Base-by-base conservation (phyloP, 2,329 filamentous ascomycete genomes). In the Alternaria novae-zelandiae region DNA sequence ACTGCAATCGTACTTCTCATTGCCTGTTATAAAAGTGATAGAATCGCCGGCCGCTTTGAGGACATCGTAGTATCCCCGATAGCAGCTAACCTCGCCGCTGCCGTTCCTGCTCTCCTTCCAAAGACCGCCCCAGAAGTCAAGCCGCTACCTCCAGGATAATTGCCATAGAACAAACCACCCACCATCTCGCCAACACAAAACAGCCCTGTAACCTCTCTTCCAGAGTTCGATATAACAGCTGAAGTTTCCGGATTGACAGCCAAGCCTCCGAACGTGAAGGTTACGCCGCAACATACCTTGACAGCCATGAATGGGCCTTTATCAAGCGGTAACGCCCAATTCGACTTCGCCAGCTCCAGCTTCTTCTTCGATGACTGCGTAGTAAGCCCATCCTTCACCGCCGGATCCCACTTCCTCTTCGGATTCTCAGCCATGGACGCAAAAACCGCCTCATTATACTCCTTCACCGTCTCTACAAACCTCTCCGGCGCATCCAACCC, bases 181-280 rank as follows among this genome's bases (percentile, higher is more conserved):
- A 91, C 71, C 86, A 91, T 90, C 76, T 91, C 89, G 0, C 89
- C 89, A 4, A 82, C 85, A 66, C 87, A 89, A 65, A 84, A 90
- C 3, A 91, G 70, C 0, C 88, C 87, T 0, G 83, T 82, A 6
- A 91, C 82, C n/a, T 81, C 78, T 5, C 71, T 69, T 1, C 80
- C 80, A 0, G 82, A 85, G 1, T 77, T 73, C 5, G 79, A 3
- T 81, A 90, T 74, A 1, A 90, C 84, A 4, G 81, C 81, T 3
- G 84, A 83, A 0, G 86, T 89, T 23, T 86, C 74, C 0, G 87
- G 82, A 53, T 87, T 83, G 2, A 89, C 84, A 6, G 83, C 82
- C 7, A 91, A 76, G 0, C 89, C 89, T 1, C 89, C 89, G 78
- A 91, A 91, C 0, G 89, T 91, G 68, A 91, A 91, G 0, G 89